Base-by-base conservation (phyloP, 768 basidiomycete genomes). In the Hysterangium stoloniferum region DNA sequence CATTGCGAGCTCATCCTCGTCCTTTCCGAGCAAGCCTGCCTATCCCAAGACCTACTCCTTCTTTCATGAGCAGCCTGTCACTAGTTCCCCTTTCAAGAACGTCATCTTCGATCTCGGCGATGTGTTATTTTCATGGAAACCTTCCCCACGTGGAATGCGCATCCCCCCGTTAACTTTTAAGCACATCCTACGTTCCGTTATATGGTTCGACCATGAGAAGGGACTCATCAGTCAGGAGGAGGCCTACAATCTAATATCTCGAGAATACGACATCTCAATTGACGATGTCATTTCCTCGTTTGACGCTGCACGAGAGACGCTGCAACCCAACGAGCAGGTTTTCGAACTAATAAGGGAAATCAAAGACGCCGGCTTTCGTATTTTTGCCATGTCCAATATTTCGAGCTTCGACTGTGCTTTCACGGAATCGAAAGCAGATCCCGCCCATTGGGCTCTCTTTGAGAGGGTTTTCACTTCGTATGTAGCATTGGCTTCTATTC, bases 341-440 rank as follows among this genome's bases (percentile, higher is more conserved):
- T 17, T 44, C 5, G 42, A 44, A 7, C 15, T 44, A 27, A 44
- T 44, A 5, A 6, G 42, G 17, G 42, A 44, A 11, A 6, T 44
- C 42, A 44, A 44, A 28, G 27, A 6, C 42, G 6, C 42, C 11
- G 42, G 42, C 15, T 27, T 78, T 1, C 66, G 61, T 12, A 68
- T 80, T 33, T 77, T 72, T 45, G 78, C 77, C 28, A 77, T 79
- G 74, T 78, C 76, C 33, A 81, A 81, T 59, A 79, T 81, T 24
- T 77, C 78, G n/a, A 56, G 64, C 0, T 74, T 75, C 7, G 77
- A 80, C 56, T 77, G 71, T 56, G 66, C 65, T 34, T 64, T 72
- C 3, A 66, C 78, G 12, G 69, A 62, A 38, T 68, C 62, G n/a
- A 76, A 70, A 31, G 75, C 67, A 7, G 72, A 76, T 53, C 42